Conservation (phyloP, 208 protist genomes). For the Wallacemonas sp. region DNA sequence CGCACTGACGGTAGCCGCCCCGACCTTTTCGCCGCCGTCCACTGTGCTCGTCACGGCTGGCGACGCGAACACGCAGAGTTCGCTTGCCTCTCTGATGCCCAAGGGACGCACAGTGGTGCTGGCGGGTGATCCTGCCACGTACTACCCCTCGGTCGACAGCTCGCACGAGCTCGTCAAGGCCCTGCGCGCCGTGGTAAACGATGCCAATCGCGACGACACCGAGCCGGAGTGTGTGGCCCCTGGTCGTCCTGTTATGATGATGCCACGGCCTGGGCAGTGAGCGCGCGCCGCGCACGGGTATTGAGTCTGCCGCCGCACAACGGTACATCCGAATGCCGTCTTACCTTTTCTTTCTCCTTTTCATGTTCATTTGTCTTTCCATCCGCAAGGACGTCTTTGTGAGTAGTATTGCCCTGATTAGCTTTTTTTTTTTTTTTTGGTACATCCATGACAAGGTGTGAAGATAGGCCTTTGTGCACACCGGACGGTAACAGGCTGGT, state of each 20-base stretch:
- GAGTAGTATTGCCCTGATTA: too few relatives aligned
- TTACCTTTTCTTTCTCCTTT: background rate
- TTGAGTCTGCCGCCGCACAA: too few relatives aligned
- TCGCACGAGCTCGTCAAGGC: background rate
- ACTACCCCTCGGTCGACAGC: slow-evolving; percentile 3
- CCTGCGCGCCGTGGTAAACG: background rate
- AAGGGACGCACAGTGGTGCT: background rate
- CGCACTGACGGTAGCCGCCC: background rate
- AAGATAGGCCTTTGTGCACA: too few relatives aligned
- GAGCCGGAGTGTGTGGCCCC: background rate
- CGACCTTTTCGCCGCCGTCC: background rate
- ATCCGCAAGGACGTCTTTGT: too few relatives aligned
- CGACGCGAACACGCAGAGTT: background rate
- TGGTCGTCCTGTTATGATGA: background rate
- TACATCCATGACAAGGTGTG: background rate
- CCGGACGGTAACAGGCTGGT: too few relatives aligned
- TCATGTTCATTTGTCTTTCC: background rate
- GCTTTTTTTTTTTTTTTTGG: slow-evolving; percentile 12
- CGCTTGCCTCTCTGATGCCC: background rate
- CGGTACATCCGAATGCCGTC: background rate
- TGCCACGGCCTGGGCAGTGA: background rate
- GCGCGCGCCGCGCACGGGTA: too few relatives aligned
- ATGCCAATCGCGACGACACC: background rate
- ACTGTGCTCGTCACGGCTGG: background rate
- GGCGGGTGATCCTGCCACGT: background rate